Percentiles rank a stretch among this genome's conserved stretches.
Evolutionary conservation across 2,329 filamentous ascomycete genomes (phyloP).

Genomic region (Clarireedia homoeocarpa): DNA sequence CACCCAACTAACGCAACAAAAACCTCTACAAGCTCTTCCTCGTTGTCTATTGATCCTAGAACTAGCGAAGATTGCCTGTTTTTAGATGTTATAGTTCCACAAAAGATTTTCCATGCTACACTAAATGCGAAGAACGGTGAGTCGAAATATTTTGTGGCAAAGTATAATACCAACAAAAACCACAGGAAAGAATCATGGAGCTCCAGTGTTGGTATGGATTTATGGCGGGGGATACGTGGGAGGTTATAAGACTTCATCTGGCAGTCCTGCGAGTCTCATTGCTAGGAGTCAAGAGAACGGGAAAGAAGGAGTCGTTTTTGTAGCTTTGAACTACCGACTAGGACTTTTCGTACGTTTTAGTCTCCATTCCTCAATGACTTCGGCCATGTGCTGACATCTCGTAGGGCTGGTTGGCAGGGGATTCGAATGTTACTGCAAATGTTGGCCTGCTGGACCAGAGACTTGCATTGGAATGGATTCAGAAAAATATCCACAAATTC

Average conservation of each 20-base stretch:
- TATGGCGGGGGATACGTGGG: slow-evolving; percentile 37
- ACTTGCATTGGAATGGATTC: slow-evolving; percentile 49
- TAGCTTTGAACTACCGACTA: slow-evolving; percentile 28
- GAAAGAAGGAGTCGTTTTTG: slow-evolving; percentile 30
- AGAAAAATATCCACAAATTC: slow-evolving; percentile 44
- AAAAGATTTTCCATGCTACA: background rate
- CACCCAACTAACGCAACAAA: background rate
- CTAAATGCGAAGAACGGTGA: background rate
- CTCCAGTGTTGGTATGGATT: background rate
- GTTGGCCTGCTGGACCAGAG: slow-evolving; percentile 46
- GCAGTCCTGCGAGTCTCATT: slow-evolving; percentile 33
- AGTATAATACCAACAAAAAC: background rate
- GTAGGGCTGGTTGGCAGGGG: background rate
- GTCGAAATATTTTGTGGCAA: background rate
- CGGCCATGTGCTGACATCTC: background rate
- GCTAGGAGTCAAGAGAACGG: slow-evolving; percentile 19
- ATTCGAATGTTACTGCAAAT: slow-evolving; percentile 35
- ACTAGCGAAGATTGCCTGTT: background rate
- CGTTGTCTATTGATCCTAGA: background rate
- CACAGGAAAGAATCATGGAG: background rate
- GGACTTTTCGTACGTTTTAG: slow-evolving; percentile 22
- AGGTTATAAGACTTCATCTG: slow-evolving; percentile 31
- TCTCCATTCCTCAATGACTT: background rate
- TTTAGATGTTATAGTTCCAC: background rate
- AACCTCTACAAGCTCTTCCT: background rate